These are phyloP conservation scores for Caryopteris hybrid DNA, from an alignment of 305 asterid species.

Conservation along the genomic window DNA sequence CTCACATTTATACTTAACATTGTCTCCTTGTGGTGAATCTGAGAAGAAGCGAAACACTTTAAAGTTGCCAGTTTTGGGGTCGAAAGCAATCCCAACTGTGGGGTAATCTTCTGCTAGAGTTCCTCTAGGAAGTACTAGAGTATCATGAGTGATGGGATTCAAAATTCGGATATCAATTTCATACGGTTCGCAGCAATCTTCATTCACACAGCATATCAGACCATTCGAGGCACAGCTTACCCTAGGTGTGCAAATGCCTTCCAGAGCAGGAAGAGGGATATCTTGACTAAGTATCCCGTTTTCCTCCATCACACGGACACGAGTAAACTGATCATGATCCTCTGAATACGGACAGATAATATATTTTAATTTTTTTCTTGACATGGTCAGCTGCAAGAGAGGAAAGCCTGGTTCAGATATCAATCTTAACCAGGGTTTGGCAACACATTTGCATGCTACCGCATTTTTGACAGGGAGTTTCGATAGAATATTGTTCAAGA, in stretches of 20 bases:
- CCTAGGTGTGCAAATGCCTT: constrained; percentile 9
- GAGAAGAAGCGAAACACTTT: constrained; percentile 24
- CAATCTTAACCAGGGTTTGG: constrained; percentile 25
- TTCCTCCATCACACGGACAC: constrained; percentile 17
- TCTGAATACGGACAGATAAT: constrained; percentile 19
- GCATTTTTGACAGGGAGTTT: constrained; percentile 25
- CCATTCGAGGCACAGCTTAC: constrained; percentile 21
- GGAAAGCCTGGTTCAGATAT: constrained; percentile 22
- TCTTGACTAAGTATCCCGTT: constrained; percentile 7
- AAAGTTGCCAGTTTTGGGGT: constrained; percentile 6
- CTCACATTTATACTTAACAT: constrained; percentile 14
- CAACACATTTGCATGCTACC: constrained; percentile 20
- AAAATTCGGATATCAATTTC: constrained; percentile 11
- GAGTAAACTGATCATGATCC: neutral
- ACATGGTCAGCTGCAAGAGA: constrained; percentile 12
- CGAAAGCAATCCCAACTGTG: constrained; percentile 18
- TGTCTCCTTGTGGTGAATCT: neutral
- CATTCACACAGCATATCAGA: constrained; percentile 19
- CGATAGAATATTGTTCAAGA: constrained; percentile 20
- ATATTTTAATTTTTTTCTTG: constrained; percentile 15
- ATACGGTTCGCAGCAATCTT: neutral
- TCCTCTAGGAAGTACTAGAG: constrained; percentile 15
- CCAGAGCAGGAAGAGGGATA: constrained; percentile 15
- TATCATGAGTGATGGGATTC: constrained; percentile 17
- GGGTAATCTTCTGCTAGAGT: neutral